Base-by-base conservation (phyloP, 805 yeast genomes). In the Candida boidinii region DNA sequence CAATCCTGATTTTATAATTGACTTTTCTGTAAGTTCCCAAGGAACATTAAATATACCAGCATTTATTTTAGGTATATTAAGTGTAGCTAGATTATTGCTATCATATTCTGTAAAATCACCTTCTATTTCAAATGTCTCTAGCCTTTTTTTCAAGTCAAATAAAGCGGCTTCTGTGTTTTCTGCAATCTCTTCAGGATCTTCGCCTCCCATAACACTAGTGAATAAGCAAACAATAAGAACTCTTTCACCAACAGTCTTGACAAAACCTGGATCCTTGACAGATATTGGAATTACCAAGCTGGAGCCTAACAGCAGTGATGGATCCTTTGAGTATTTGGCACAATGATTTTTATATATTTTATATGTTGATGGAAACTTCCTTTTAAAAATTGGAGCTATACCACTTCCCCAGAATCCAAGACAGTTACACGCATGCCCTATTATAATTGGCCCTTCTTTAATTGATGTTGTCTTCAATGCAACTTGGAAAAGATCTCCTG, bases 371-470 rank as follows among this genome's bases (percentile, higher is more conserved):
- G 85, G 87, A 51, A 66, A 84, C 29, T 59, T 53, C 13, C 44
- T 34, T 17, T 65, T 69, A 46, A 85, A 73, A 17, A 57, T 69
- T 4, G 62, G 62, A 0, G 94, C 94, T 2, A 85, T 70, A 0
- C 95, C 95, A 3, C 84, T 90, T 4, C 92, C 92, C 95, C 95
- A 85, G 2, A 64, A 47, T 0, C 94, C 95, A 17, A 64, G 61
- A 24, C 86, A 76, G 49, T 85, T 85, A 48, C 95, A 85, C 0
- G 94, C 76, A 50, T 85, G 95, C 1, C 81, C 81, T 4, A 84
- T 51, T 3, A 81, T 59, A 0, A 76, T 49, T 1, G 68, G 63
- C 1, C 17, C 14, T 4, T 44, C 37, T 0, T 53, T 42, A 0
- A 56, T 29, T 8, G 24, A 11, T 12, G 30, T 30, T 1, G 18